Evolutionary conservation across 2,329 filamentous ascomycete species (phyloP).

Genomic region (Xylariaceae sp.): DNA sequence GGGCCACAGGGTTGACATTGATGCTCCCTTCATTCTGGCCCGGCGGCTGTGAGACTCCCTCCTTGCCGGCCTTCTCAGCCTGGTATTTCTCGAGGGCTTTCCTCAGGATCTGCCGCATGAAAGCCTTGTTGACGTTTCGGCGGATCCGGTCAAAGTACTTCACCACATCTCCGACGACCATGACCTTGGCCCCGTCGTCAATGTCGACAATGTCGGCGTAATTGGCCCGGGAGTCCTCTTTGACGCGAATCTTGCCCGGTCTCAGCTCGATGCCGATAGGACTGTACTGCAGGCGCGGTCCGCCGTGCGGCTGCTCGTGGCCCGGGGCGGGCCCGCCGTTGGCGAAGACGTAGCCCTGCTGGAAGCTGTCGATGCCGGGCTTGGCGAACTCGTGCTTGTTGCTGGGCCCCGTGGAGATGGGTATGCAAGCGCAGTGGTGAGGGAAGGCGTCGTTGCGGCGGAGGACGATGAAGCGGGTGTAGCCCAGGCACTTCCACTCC

Average conservation of each 20-base stretch:
- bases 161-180: conserved; percentile 28
- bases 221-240: conserved; percentile 29
- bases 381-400: conserved; percentile 29
- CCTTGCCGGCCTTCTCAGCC: conserved; percentile 13
- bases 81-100: conserved; percentile 27
- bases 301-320: conserved; percentile 19
- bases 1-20: background rate
- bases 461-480: conserved; percentile 29
- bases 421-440: conserved; percentile 28
- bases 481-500: conserved; percentile 32
- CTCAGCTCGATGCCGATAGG: conserved; percentile 27
- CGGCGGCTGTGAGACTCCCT: background rate
- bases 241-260: conserved; percentile 25
- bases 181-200: conserved; percentile 28
- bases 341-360: conserved; percentile 28
- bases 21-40: background rate
- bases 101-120: conserved; percentile 28
- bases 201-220: conserved; percentile 30
- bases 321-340: conserved; percentile 25
- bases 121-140: conserved; percentile 30
- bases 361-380: conserved; percentile 28
- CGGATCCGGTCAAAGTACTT: conserved; percentile 29
- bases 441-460: conserved; percentile 29
- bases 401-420: conserved; percentile 24
- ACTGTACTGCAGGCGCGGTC: conserved; percentile 25